phyloP scores from a whole-genome alignment of 2,329 filamentous ascomycete genomes.

The Fusarium protoensiforme region DNA sequence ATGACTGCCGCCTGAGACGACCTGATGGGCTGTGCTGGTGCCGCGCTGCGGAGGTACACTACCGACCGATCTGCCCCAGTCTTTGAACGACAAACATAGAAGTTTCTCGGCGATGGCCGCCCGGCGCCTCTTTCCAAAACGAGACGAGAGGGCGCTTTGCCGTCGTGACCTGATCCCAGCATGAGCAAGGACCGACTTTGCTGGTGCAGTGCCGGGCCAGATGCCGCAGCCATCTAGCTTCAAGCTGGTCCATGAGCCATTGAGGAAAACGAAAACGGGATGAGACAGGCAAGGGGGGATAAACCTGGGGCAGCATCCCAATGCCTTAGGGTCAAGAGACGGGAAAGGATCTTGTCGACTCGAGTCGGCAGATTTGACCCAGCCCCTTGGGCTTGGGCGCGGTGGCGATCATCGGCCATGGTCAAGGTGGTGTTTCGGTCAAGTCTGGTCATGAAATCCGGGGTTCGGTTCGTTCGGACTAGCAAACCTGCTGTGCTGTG shows the following conservation, averaged over 20 bases:
- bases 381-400: constrained; percentile 18
- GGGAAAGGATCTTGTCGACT: constrained; percentile 4
- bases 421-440: constrained; percentile 2
- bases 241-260: not conserved
- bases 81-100: constrained; percentile 11
- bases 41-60: not conserved
- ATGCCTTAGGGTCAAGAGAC: not conserved
- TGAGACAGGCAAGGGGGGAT: not conserved
- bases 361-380: constrained; percentile 9
- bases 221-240: not conserved
- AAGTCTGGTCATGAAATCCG: constrained; percentile 6
- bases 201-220: constrained; percentile 5
- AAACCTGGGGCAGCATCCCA: not conserved
- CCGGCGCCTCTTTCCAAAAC: constrained; percentile 28
- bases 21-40: constrained; percentile 4
- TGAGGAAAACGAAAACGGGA: not conserved
- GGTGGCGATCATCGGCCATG: constrained; percentile 8
- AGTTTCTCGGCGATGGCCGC: constrained; percentile 25
- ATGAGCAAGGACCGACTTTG: not conserved
- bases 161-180: constrained; percentile 9
- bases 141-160: constrained; percentile 6
- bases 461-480: constrained; percentile 9
- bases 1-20: constrained; percentile 3
- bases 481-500: not conserved
- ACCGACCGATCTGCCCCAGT: not conserved